phyloP scores from a whole-genome alignment of 305 asterid genomes.

The Andrographis paniculata region DNA sequence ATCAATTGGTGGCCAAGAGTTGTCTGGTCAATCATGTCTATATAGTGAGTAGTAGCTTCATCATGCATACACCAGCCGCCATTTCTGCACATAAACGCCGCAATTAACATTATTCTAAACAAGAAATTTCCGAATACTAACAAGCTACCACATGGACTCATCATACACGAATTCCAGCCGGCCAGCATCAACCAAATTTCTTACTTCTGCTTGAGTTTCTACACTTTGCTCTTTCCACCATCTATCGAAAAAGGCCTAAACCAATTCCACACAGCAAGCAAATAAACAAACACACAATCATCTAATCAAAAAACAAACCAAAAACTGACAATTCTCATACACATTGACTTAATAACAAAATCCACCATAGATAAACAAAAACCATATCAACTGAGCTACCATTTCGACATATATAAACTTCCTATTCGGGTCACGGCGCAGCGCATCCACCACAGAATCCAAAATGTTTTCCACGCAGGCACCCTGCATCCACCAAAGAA shows the following conservation, averaged over 20 bases:
- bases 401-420: constrained; percentile 76
- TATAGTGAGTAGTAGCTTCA: constrained; percentile 70
- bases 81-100: constrained; percentile 38
- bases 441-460: constrained; percentile 58
- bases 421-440: constrained; percentile 55
- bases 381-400: constrained; percentile 31
- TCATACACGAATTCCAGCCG: constrained; percentile 81
- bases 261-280: constrained; percentile 10
- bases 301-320: too few relatives aligned
- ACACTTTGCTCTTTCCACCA: constrained; percentile 75
- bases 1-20: constrained; percentile 73
- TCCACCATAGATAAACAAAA: too few relatives aligned
- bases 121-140: background rate
- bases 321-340: too few relatives aligned
- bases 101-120: constrained; percentile 1
- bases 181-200: constrained; percentile 52
- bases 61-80: constrained; percentile 98
- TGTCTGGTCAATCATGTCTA: constrained; percentile 93
- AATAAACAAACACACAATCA: constrained; percentile 1
- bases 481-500: constrained; percentile 42
- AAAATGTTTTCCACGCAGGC: constrained; percentile 77
- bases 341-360: too few relatives aligned
- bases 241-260: constrained; percentile 67
- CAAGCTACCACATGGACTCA: constrained; percentile 6
- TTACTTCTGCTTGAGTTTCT: constrained; percentile 42